Evolutionary conservation across 2,329 filamentous ascomycete species (phyloP).

Genomic region (Fusarium sp.): DNA sequence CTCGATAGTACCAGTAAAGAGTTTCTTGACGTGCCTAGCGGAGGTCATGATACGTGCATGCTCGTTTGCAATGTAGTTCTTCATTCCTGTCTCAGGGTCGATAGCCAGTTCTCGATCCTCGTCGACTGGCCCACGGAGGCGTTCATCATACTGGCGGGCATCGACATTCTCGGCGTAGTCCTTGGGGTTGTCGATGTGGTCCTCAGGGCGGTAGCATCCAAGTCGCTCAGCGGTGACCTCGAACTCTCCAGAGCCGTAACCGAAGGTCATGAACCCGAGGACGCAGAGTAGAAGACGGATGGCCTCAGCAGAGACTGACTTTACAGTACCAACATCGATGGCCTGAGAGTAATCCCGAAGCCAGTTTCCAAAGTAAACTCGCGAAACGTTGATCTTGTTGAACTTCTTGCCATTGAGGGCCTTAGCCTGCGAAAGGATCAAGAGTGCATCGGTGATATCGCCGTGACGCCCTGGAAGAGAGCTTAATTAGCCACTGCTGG

Average conservation of each 20-base stretch:
- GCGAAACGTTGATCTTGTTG: constrained; percentile 85
- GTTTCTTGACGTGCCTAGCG: constrained; percentile 76
- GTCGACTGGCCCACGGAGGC: constrained; percentile 84
- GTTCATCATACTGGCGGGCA: constrained; percentile 81
- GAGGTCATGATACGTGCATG: constrained; percentile 82
- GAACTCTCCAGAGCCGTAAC: constrained; percentile 85
- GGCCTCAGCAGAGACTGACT: constrained; percentile 88
- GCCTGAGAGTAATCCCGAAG: constrained; percentile 93
- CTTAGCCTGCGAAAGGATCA: constrained; percentile 71
- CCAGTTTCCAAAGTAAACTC: constrained; percentile 98
- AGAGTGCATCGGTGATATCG: constrained; percentile 91
- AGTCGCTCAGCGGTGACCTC: constrained; percentile 85
- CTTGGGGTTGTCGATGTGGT: constrained; percentile 79
- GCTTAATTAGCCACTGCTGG: constrained; percentile 11
- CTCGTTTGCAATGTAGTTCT: constrained; percentile 96
- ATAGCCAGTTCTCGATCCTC: constrained; percentile 82
- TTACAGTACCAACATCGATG: constrained; percentile 91
- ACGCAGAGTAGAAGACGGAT: constrained; percentile 91
- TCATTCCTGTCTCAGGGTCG: constrained; percentile 80
- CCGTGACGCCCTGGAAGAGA: constrained; percentile 75
- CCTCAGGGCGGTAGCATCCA: constrained; percentile 84
- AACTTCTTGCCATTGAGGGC: constrained; percentile 78
- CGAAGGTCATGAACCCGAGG: constrained; percentile 88
- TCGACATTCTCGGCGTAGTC: constrained; percentile 93
- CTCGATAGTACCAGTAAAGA: constrained; percentile 79